Evolutionary conservation across 2,329 filamentous ascomycete genomes (phyloP).

Genomic region (Pyricularia pennisetigena): DNA sequence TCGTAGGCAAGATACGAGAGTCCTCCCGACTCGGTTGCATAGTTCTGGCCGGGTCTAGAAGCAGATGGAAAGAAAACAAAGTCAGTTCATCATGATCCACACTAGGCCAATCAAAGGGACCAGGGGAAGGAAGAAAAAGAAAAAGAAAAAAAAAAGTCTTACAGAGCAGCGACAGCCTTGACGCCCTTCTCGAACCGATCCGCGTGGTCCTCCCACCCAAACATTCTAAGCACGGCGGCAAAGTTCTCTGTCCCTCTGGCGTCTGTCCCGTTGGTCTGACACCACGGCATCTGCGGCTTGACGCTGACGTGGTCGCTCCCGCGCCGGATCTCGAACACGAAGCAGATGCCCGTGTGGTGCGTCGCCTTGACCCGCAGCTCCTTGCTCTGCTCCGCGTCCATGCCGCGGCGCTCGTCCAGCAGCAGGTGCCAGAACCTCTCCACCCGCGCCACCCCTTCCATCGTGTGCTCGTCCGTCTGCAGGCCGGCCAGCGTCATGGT

Average conservation of each 20-base stretch:
- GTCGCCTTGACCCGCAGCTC: neutral
- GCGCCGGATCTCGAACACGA: slow-evolving; percentile 8
- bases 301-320: slow-evolving; percentile 7
- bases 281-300: slow-evolving; percentile 9
- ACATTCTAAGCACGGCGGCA: slow-evolving; percentile 4
- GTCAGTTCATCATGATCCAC: neutral
- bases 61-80: neutral
- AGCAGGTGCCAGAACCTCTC: slow-evolving; percentile 8
- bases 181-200: slow-evolving; percentile 6
- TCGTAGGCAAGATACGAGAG: slow-evolving; percentile 8
- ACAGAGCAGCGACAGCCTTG: slow-evolving; percentile 2
- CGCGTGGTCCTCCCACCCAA: slow-evolving; percentile 6
- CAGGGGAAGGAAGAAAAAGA: too few species aligned
- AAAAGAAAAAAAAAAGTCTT: neutral
- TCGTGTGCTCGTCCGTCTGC: slow-evolving; percentile 5
- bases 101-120: too few species aligned
- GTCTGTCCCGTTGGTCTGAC: slow-evolving; percentile 8
- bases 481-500: slow-evolving; percentile 8
- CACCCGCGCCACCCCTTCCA: slow-evolving; percentile 1
- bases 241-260: slow-evolving; percentile 7
- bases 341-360: slow-evolving; percentile 7
- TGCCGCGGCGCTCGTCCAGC: slow-evolving; percentile 5
- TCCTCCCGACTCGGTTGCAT: slow-evolving; percentile 6
- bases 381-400: slow-evolving; percentile 4
- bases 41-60: slow-evolving; percentile 4